Evolutionary conservation across 306 rosid species (phyloP).

Genomic region (Crataegus laevigata): DNA sequence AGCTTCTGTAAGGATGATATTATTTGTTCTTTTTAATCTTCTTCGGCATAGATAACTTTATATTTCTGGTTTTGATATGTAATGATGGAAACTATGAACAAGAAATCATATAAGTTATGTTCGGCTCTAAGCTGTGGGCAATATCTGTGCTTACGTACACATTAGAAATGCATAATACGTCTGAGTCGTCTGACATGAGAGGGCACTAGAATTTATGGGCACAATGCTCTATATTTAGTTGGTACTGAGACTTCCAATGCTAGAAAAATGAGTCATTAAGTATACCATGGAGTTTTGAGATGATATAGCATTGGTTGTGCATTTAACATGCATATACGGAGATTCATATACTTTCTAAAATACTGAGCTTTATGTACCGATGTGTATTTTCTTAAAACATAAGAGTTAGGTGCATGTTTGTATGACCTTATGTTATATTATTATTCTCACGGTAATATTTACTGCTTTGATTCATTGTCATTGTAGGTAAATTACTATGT

Average conservation of each 20-base stretch:
- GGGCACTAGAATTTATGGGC: not conserved
- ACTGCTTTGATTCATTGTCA: not conserved
- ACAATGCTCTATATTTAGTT: not conserved
- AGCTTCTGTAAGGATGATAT: conserved; percentile 75
- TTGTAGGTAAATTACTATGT: conserved; percentile 79
- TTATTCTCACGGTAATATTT: not conserved
- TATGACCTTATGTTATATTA: not conserved
- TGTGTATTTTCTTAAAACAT: not conserved
- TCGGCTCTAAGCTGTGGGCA: not conserved
- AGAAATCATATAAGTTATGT: not conserved
- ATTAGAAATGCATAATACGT: not conserved
- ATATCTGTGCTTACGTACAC: not conserved
- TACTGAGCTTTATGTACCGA: not conserved
- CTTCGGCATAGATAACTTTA: not conserved
- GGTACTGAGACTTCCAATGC: not conserved
- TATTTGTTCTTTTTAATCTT: conserved; percentile 8
- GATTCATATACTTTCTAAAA: not conserved
- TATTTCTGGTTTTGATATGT: not conserved
- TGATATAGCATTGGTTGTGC: not conserved
- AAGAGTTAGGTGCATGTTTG: not conserved
- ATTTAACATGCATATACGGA: not conserved
- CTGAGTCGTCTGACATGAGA: not conserved
- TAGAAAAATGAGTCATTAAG: not conserved
- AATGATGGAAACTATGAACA: not conserved
- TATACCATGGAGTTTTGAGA: not conserved